Evolutionary conservation across 208 protist species (phyloP).

Genomic region (Wallacemonas rigidus): DNA sequence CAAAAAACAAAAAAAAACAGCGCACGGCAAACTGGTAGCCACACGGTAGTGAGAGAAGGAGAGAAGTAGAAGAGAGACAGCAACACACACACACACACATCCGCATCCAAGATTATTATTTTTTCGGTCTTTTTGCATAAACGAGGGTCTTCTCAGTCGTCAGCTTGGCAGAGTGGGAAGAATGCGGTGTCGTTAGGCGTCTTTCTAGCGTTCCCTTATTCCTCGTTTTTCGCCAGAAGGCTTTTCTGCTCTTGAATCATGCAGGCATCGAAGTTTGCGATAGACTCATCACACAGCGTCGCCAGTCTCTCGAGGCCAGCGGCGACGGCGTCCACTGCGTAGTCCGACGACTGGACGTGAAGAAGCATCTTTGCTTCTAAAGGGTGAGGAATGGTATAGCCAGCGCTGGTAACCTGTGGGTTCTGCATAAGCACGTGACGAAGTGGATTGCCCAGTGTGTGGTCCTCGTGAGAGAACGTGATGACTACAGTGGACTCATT

Average conservation of each 20-base stretch:
- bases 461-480: slow-evolving; percentile 90
- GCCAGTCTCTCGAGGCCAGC: slow-evolving; percentile 81
- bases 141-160: no score
- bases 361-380: slow-evolving; percentile 93
- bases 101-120: slow-evolving; percentile 8
- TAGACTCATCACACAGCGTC: slow-evolving; percentile 75
- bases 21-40: no score
- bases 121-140: background rate
- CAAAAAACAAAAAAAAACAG: background rate
- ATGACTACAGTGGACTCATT: slow-evolving; percentile 77
- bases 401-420: slow-evolving; percentile 81
- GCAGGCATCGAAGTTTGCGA: slow-evolving; percentile 74
- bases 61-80: no score
- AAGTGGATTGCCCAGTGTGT: slow-evolving; percentile 93
- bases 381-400: slow-evolving; percentile 94
- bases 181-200: background rate
- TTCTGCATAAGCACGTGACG: slow-evolving; percentile 94
- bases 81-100: no score
- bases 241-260: slow-evolving; percentile 41
- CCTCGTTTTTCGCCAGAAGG: slow-evolving; percentile 15
- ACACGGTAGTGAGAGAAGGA: no score
- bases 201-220: slow-evolving; percentile 1
- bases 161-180: background rate
- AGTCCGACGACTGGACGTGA: slow-evolving; percentile 88
- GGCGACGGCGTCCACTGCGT: slow-evolving; percentile 85